Conservation (phyloP, 2,329 filamentous ascomycete species). For the Penicillium corylophilum region DNA sequence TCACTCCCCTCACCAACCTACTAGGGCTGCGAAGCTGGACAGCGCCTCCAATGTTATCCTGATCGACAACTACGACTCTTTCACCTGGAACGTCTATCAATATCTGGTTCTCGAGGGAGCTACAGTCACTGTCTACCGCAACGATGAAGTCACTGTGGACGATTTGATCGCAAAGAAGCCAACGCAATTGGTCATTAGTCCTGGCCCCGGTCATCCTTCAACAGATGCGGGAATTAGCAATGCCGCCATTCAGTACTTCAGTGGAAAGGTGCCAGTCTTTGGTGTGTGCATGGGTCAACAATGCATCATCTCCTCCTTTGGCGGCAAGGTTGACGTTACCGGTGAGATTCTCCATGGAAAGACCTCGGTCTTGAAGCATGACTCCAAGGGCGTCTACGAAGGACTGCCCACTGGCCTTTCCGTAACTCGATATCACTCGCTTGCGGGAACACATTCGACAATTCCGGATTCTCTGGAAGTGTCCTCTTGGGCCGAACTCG, state of each 20-base stretch:
- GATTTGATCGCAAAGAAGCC: conserved; percentile 80
- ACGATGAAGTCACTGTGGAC: conserved; percentile 85
- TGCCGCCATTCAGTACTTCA: conserved; percentile 85
- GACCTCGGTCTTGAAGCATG: conserved; percentile 86
- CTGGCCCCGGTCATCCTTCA: conserved; percentile 87
- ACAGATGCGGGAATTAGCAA: conserved; percentile 92
- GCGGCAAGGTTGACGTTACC: conserved; percentile 85
- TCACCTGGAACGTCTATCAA: conserved; percentile 99
- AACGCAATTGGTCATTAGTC: conserved; percentile 91
- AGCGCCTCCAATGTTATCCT: conserved; percentile 88
- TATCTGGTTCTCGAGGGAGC: conserved; percentile 96
- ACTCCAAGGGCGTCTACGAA: conserved; percentile 86
- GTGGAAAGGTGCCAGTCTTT: conserved; percentile 89
- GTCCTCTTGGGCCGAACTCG: conserved; percentile 78
- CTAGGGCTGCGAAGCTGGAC: conserved; percentile 68
- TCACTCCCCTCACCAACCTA: conserved; percentile 78
- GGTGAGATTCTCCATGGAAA: conserved; percentile 98
- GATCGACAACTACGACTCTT: conserved; percentile 99
- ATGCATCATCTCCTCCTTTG: conserved; percentile 93
- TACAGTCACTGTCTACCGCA: conserved; percentile 82
- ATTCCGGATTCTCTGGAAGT: conserved; percentile 84
- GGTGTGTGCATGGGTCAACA: conserved; percentile 99
- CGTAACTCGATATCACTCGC: conserved; percentile 93
- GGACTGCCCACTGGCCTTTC: conserved; percentile 76
- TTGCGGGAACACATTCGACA: conserved; percentile 86